Base-by-base conservation (phyloP, 2,329 filamentous ascomycete genomes). In the Colletotrichum karsti region DNA sequence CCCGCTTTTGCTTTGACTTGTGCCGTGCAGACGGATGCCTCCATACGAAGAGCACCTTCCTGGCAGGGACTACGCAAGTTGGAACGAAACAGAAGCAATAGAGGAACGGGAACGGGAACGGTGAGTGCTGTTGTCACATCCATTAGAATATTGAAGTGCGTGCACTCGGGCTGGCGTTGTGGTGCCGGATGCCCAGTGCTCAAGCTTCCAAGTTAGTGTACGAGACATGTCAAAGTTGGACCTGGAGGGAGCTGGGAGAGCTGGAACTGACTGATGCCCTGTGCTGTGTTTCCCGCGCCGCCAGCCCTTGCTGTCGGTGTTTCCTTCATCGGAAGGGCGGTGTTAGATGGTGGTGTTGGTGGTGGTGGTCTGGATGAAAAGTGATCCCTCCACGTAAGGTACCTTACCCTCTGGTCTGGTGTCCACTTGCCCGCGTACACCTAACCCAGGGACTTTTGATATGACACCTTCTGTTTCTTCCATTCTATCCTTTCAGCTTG, bases 241-340 rank as follows among this genome's bases (percentile, higher is more conserved):
- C 42, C 20, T 35, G 63, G 24, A 20, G 30, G 12, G 13, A 12
- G 41, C 13, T 39, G 56, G 4, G 44, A 51, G 22, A 63, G 64
- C 59, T 44, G 64, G 59, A 67, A 63, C 51, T 63, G 59, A 51
- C 50, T 57, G 41, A 56, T 42, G 59, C 59, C 64, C 64, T 67
- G 64, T 63, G 64, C 64, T 63, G 59, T 67, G 64, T 42, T 63
- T 50, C 42, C 42, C 30, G 28, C 37, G 39, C 46, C 39, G 26
- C 37, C 62, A 58, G 62, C 57, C 28, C 63, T 39, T 62, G 56
- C 63, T 30, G 12, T 13, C 22, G 15, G 4, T n/a, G 24, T n/a
- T 5, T 28, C 46, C 15, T 24, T 18, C 3, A 37, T 26, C 33
- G 20, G 28, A 4, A n/a, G 13, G 13, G 9, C 8, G 8, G 7